Base-by-base conservation (phyloP, 1,284 basidiomycete genomes). In the Cystobasidiaceae sp. region DNA sequence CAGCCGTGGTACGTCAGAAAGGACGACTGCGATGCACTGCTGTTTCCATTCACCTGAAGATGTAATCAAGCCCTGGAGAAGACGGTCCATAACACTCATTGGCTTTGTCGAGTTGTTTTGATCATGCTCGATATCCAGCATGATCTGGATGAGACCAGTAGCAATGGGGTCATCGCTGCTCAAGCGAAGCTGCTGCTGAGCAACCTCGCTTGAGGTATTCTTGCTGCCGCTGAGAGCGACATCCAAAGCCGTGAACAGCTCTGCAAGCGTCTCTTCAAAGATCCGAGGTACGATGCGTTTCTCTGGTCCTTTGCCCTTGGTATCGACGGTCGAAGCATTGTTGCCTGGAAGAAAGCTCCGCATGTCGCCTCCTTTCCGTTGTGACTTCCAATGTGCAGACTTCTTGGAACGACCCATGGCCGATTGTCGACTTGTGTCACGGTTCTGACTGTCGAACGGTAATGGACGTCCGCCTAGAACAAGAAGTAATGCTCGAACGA, bases 31-130 rank as follows among this genome's bases (percentile, higher is more conserved):
- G 23, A 9, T 43, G 23, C 17, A 19, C 23, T 4, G 32, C 27
- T 25, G 15, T 25, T 9, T 25, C 32, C 13, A 78, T 85, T 69
- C 75, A 90, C 87, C 77, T 50, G 82, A 80, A 2, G 81, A 75
- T n/a, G 85, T 81, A 28, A 94, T 83, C 33, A 90, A 78, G n/a
- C 92, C 92, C 45, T 86, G 84, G 15, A 89, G 83, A 9, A 93
- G 80, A 54, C 83, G 80, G 72, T 96, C 92, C 81, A 93, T 85
- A 21, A 94, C 80, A 2, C 88, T 92, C 33, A 83, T 85, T 7
- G 82, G 75, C 48, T 80, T 78, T 44, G 85, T 82, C 1, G 84
- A 79, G 75, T 83, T 80, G 8, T 80, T 82, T 65, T 82, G 81
- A 50, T 86, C 83, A 4, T 85, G 83, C 76, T 93, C 90, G 19